A percentile compares a stretch with the other conserved stretches of the same genome.
phyloP scores from a whole-genome alignment of 495 filamentous ascomycete species.

The Podospora bellae-mahoneyi region DNA sequence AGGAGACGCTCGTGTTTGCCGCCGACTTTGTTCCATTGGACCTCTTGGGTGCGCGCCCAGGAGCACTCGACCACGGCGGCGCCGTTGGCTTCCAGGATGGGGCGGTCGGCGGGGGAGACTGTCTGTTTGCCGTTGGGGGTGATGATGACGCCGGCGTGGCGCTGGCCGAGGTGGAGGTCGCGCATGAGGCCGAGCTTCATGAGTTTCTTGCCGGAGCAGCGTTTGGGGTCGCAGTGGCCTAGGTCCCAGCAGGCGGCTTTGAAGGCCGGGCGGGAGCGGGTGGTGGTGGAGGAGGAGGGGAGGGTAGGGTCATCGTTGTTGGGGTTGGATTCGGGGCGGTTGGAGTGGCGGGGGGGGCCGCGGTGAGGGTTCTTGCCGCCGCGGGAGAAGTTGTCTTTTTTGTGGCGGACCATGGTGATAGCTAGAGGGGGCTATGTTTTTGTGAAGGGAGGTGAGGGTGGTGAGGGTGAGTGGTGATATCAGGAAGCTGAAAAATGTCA shows the following conservation, averaged over 20 bases:
- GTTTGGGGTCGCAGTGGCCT: conserved; percentile 93
- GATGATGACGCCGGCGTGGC: conserved; percentile 84
- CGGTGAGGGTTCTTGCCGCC: conserved; percentile 57
- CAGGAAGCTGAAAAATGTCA: conserved; percentile 3
- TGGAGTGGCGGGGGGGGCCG: conserved; percentile 38
- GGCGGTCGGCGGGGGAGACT: conserved; percentile 75
- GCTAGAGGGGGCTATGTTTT: not conserved
- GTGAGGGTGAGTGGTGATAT: not conserved
- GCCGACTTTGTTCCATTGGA: conserved; percentile 86
- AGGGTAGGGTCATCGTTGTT: not conserved
- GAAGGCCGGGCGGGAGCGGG: conserved; percentile 56
- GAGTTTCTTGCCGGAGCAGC: conserved; percentile 91
- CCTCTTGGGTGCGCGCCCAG: conserved; percentile 88
- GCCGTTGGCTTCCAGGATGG: conserved; percentile 79
- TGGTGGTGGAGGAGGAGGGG: conserved; percentile 40
- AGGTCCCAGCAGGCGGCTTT: conserved; percentile 97
- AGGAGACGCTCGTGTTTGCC: conserved; percentile 92
- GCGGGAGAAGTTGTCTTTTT: conserved; percentile 76
- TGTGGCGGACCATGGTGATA: conserved; percentile 77
- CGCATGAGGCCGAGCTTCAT: conserved; percentile 92
- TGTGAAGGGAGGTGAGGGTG: not conserved
- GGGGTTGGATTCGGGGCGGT: conserved; percentile 25
- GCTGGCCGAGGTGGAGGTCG: conserved; percentile 85
- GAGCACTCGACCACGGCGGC: conserved; percentile 97
- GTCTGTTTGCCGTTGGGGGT: conserved; percentile 87